Evolutionary conservation across 805 yeast genomes (phyloP).

Genomic region (Metschnikowia kofuensis): DNA sequence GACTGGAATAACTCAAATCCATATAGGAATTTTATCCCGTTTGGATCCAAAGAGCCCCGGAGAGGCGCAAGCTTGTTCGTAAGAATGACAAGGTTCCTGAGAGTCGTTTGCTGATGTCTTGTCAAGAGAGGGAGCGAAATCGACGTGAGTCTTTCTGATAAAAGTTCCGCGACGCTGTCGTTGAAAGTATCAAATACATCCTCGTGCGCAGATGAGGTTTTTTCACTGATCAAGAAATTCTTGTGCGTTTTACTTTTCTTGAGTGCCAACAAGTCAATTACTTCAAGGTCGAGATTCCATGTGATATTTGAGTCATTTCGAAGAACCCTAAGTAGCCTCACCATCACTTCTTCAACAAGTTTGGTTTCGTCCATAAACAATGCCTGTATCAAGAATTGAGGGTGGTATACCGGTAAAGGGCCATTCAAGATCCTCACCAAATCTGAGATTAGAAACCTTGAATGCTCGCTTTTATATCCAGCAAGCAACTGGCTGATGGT

Average conservation of each 20-base stretch:
- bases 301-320: slow-evolving; percentile 34
- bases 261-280: slow-evolving; percentile 17
- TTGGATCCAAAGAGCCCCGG: slow-evolving; percentile 47
- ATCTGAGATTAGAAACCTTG: slow-evolving; percentile 52
- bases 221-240: no score
- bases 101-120: slow-evolving; percentile 86
- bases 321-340: slow-evolving; percentile 49
- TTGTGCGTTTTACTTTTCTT: no score
- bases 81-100: slow-evolving; percentile 66
- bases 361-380: slow-evolving; percentile 58
- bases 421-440: slow-evolving; percentile 81
- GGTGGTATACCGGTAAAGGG: slow-evolving; percentile 86
- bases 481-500: slow-evolving; percentile 43
- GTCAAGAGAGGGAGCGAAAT: slow-evolving; percentile 76
- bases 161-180: slow-evolving; percentile 40
- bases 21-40: slow-evolving; percentile 68
- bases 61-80: slow-evolving; percentile 52
- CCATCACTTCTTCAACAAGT: slow-evolving; percentile 55
- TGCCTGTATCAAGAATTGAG: slow-evolving; percentile 78
- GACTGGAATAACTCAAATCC: slow-evolving; percentile 66
- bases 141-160: slow-evolving; percentile 60
- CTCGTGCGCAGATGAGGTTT: slow-evolving; percentile 13
- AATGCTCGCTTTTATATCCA: slow-evolving; percentile 25
- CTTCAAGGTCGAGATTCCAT: slow-evolving; percentile 35
- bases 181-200: slow-evolving; percentile 38